These are phyloP conservation scores for Fusarium duplospermum DNA, from an alignment of 2,329 filamentous ascomycete species.

Conservation along the genomic window DNA sequence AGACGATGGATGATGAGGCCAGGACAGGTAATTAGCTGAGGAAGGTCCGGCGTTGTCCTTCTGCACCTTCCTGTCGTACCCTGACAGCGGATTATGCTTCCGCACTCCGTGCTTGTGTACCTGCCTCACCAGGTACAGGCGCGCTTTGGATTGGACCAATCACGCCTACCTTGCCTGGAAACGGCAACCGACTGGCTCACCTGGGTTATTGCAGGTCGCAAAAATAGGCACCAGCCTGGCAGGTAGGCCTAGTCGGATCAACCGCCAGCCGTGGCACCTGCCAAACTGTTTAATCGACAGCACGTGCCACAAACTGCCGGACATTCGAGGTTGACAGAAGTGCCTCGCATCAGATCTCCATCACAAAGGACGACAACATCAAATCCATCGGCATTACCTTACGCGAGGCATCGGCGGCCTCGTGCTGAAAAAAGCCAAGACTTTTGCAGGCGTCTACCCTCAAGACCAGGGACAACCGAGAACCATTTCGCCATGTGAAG, in stretches of 20 bases:
- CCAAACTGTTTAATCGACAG: constrained; percentile 4
- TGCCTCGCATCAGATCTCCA: background rate
- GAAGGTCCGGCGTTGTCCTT: background rate
- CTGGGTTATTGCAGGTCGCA: background rate
- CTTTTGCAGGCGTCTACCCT: background rate
- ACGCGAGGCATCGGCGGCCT: background rate
- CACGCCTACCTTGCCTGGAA: background rate
- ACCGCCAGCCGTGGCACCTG: constrained; percentile 11
- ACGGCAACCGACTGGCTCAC: background rate
- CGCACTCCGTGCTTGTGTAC: constrained; percentile 5
- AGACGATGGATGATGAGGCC: background rate
- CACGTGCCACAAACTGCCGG: constrained; percentile 12
- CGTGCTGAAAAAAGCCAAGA: background rate
- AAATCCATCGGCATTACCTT: background rate
- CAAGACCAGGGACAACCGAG: background rate
- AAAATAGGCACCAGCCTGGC: background rate
- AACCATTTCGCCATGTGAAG: background rate
- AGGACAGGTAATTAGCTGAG: constrained; percentile 1
- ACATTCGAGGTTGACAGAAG: background rate
- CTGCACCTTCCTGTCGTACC: constrained; percentile 1
- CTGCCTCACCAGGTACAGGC: constrained; percentile 7
- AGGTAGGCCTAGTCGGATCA: background rate
- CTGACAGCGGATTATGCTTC: constrained; percentile 9
- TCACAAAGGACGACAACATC: background rate
- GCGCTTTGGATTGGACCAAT: background rate